Conservation (phyloP, 2,329 filamentous ascomycete genomes). For the Aspergillus aculeatinus region DNA sequence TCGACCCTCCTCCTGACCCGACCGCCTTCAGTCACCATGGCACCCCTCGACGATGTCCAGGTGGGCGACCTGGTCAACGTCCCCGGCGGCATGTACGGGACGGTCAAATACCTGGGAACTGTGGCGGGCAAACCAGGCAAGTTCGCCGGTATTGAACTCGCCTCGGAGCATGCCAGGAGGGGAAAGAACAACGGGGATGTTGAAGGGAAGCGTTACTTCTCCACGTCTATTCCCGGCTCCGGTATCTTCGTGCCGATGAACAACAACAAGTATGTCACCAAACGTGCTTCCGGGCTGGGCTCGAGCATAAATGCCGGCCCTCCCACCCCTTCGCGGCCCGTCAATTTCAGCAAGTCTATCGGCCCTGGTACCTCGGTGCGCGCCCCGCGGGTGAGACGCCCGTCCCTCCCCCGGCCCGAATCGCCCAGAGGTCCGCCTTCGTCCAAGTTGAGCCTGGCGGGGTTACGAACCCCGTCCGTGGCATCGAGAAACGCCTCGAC, state of each 20-base stretch:
- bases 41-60: constrained; percentile 55
- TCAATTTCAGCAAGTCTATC: constrained; percentile 86
- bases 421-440: constrained; percentile 68
- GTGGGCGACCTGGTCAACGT: constrained; percentile 87
- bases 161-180: constrained; percentile 72
- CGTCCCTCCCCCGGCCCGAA: constrained; percentile 82
- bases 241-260: constrained; percentile 91
- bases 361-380: constrained; percentile 70
- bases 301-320: constrained; percentile 56
- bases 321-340: constrained; percentile 64
- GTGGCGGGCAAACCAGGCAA: constrained; percentile 86
- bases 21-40: constrained; percentile 39
- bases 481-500: constrained; percentile 29
- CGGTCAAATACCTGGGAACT: constrained; percentile 80
- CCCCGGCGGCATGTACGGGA: constrained; percentile 87
- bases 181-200: constrained; percentile 98
- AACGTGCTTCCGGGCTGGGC: constrained; percentile 51
- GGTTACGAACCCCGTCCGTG: constrained; percentile 58
- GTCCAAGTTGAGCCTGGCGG: constrained; percentile 54
- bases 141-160: constrained; percentile 90
- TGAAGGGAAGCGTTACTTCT: constrained; percentile 81
- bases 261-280: constrained; percentile 66
- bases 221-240: constrained; percentile 71
- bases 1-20: background rate
- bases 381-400: constrained; percentile 64